Evolutionary conservation across 2,329 filamentous ascomycete species (phyloP).

Genomic region (Zasmidium cellare): DNA sequence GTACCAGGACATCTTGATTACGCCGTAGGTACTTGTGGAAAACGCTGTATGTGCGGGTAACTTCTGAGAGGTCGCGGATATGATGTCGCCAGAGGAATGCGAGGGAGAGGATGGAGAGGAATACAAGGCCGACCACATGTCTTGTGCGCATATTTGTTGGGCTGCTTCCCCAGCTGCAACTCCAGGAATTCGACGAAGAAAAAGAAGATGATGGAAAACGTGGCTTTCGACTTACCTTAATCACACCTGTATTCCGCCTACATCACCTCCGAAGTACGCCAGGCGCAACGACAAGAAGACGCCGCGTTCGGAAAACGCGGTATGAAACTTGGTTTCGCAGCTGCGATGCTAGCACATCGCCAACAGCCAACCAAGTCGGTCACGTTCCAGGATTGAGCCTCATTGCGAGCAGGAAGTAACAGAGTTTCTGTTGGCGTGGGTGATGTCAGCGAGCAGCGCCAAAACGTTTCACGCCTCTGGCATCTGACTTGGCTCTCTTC

Average conservation of each 20-base stretch:
- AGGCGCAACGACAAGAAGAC: too few species aligned
- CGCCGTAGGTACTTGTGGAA: conserved; percentile 20
- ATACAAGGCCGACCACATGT: conserved; percentile 6
- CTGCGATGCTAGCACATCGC: too few species aligned
- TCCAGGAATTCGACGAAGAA: too few species aligned
- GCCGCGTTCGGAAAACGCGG: too few species aligned
- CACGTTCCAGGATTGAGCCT: neutral
- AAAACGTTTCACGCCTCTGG: neutral
- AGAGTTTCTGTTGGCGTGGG: neutral
- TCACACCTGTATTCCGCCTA: too few species aligned
- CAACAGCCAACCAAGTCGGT: neutral
- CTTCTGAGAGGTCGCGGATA: conserved; percentile 23
- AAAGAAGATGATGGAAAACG: neutral
- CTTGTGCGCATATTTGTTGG: conserved; percentile 12
- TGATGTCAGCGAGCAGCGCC: conserved; percentile 3
- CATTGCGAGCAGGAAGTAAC: neutral
- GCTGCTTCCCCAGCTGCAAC: neutral
- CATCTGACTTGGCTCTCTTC: neutral
- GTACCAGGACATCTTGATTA: conserved; percentile 21
- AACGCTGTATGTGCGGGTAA: conserved; percentile 24
- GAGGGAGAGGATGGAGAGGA: conserved; percentile 1
- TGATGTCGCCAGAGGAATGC: conserved; percentile 18
- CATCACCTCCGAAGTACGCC: too few species aligned
- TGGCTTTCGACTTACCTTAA: too few species aligned
- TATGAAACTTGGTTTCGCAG: too few species aligned